Base-by-base conservation (phyloP, 495 filamentous ascomycete genomes). In the Jackrogersella multiformis region DNA sequence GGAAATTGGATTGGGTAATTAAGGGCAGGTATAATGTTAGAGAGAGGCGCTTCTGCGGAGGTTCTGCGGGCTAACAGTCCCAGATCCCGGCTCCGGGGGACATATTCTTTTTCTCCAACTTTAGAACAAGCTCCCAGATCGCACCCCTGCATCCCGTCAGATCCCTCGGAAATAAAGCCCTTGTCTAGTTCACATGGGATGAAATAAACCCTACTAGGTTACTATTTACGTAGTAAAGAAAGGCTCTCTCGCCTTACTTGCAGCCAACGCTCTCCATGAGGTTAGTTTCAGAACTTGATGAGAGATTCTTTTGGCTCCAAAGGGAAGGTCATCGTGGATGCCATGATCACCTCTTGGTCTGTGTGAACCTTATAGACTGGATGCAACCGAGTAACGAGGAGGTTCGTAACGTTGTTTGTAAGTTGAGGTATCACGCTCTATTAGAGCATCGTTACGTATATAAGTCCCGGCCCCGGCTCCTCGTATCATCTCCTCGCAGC, bases 371-470 rank as follows among this genome's bases (percentile, higher is more conserved):
- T 56, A 42, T 65, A 55, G 18, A 34, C 34, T 49, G 18, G 21
- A 62, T 70, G 67, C 44, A 61, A 66, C 68, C 66, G 59, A 46
- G 66, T 69, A 64, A 66, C 45, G 41, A 41, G 26, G 36, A 59
- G 57, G 56, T 42, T 62, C 68, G 62, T 66, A 70, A 70, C 68
- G 68, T 70, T 70, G 66, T 62, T 59, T 69, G 66, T 69, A 64
- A 64, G 66, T 70, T 55, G 26, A 66, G 28, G 36, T 39, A 46
- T 57, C 51, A 38, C 45, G 5, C 5, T 10, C 54, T 15, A 66
- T 62, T 70, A 58, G 68, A 46, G 13, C 45, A 66, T 66, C 12
- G 42, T 61, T 70, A 66, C 67, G 62, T 70, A 66, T 66, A 70
- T 66, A 66, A 65, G 35, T 57, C 44, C 15, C 15, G 32, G 24